Conservation (phyloP, 2,329 filamentous ascomycete genomes). For the Colletotrichum lini region DNA sequence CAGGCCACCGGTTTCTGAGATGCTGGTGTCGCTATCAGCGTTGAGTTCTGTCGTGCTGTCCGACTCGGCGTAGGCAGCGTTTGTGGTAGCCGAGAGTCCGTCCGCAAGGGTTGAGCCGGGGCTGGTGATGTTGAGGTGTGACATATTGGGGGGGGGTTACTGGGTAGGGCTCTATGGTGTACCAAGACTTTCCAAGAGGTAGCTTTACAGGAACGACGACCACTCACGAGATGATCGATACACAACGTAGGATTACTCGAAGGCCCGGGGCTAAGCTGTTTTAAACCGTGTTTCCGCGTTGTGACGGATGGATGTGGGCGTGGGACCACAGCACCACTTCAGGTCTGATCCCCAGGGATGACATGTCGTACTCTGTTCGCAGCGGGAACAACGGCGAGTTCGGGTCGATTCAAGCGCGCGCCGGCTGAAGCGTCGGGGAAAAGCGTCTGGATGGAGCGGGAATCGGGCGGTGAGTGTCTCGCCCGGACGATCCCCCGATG, state of each 20-base stretch:
- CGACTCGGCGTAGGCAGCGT: conserved; percentile 6
- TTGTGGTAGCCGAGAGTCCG: background rate
- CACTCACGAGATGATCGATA: conserved; percentile 11
- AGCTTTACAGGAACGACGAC: background rate
- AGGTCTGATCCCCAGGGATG: conserved; percentile 12
- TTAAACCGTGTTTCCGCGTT: conserved; percentile 10
- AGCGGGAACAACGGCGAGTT: background rate
- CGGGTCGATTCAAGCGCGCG: background rate
- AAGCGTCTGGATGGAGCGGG: conserved; percentile 2
- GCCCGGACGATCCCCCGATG: conserved; percentile 34
- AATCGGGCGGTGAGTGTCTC: conserved; percentile 13
- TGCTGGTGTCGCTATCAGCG: conserved; percentile 33
- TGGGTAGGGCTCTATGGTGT: too few relatives aligned
- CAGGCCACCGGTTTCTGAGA: conserved; percentile 13
- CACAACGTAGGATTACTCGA: background rate
- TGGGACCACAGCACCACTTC: background rate
- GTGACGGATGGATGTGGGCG: background rate
- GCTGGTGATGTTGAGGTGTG: background rate
- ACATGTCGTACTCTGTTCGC: background rate
- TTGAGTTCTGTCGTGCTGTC: conserved; percentile 33
- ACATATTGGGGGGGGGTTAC: background rate
- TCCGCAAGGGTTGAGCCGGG: background rate
- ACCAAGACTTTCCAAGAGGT: background rate
- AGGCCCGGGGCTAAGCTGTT: background rate
- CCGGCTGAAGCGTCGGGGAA: conserved; percentile 25